Percentiles rank a stretch among this genome's conserved stretches.
phyloP scores from a whole-genome alignment of 139 green algal species.

The Zygnema cylindricum region DNA sequence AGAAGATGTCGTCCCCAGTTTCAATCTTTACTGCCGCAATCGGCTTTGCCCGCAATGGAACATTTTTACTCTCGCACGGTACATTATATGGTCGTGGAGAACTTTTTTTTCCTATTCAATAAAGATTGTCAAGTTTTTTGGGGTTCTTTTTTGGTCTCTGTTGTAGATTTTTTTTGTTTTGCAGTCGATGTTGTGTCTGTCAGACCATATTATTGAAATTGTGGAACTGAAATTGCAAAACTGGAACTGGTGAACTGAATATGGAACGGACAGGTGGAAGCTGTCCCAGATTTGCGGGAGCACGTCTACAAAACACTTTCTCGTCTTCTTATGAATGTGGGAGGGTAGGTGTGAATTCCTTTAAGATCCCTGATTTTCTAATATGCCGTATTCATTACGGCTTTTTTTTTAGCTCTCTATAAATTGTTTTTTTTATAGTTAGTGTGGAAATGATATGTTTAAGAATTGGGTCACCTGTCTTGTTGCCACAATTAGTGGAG shows the following conservation, averaged over 20 bases:
- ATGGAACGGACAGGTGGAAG: slow-evolving; percentile 58
- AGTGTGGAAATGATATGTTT: background rate
- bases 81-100: background rate
- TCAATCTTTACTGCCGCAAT: slow-evolving; percentile 41
- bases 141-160: no score
- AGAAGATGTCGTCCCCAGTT: slow-evolving; percentile 36
- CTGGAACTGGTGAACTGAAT: no score
- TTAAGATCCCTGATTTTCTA: no score
- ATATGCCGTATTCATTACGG: no score
- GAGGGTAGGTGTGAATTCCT: background rate
- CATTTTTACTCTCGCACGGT: slow-evolving; percentile 60
- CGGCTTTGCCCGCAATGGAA: slow-evolving; percentile 36
- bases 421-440: slow-evolving; percentile 21
- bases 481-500: background rate
- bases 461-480: background rate
- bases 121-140: no score
- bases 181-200: no score
- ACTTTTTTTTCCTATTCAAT: no score
- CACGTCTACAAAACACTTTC: slow-evolving; percentile 49
- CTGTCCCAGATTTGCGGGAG: slow-evolving; percentile 52
- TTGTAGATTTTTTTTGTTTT: no score
- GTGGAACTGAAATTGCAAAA: no score
- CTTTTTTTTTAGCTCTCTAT: background rate
- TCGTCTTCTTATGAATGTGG: slow-evolving; percentile 48
- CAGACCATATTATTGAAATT: no score